These are phyloP conservation scores for Cordyceps militaris DNA, from an alignment of 2,329 filamentous ascomycete genomes.

Conservation along the genomic window DNA sequence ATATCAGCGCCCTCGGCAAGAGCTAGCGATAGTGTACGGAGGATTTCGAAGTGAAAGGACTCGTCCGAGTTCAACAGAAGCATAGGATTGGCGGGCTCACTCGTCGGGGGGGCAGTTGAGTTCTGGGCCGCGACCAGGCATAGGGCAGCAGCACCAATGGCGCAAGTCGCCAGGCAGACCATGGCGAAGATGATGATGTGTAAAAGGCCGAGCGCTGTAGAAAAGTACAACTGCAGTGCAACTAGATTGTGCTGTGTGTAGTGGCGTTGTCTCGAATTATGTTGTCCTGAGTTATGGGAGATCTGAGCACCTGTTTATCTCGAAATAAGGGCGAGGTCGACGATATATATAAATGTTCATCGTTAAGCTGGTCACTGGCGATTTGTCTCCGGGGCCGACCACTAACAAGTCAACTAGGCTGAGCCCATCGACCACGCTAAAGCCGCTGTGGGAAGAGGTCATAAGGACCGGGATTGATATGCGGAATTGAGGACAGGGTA, in stretches of 20 bases:
- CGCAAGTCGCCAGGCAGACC: neutral
- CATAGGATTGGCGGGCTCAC: slow-evolving; percentile 13
- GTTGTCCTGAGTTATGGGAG: no score
- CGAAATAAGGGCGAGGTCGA: no score
- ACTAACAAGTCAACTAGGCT: neutral
- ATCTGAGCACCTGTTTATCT: neutral
- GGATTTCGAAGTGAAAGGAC: slow-evolving; percentile 21
- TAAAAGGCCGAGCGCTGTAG: neutral
- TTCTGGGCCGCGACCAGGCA: slow-evolving; percentile 6
- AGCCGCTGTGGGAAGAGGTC: neutral
- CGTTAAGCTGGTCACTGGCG: neutral
- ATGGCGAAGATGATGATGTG: neutral
- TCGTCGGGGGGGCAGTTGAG: neutral
- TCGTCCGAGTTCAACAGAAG: slow-evolving; percentile 18
- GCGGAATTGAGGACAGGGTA: slow-evolving; percentile 3
- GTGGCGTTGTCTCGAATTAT: no score
- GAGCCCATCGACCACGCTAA: neutral
- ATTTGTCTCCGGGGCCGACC: neutral
- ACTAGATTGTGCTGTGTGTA: no score
- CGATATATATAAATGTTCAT: neutral
- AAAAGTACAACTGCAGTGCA: no score
- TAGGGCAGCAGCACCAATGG: neutral
- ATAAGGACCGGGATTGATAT: slow-evolving; percentile 4
- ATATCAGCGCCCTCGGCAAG: slow-evolving; percentile 24
- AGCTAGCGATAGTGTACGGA: slow-evolving; percentile 18